phyloP scores from a whole-genome alignment of 352 stramenopile genomes.

The Phytophthora brassicae region DNA sequence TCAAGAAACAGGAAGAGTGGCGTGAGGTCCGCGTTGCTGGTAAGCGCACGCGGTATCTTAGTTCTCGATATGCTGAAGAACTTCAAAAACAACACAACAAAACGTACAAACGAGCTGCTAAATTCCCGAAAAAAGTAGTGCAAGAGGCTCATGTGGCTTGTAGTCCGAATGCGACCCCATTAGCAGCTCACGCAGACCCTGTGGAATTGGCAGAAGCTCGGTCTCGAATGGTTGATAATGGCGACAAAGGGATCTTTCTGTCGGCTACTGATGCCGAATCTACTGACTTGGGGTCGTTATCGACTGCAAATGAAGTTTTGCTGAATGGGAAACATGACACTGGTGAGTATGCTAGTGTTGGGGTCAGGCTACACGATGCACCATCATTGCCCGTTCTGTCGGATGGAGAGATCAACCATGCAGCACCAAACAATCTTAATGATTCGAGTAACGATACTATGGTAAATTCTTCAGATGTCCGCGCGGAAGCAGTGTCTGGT shows the following conservation, averaged over 20 bases:
- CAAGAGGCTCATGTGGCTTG: background rate
- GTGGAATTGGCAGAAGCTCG: background rate
- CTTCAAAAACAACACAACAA: slow-evolving; percentile 25
- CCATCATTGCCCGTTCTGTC: background rate
- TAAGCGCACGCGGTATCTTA: slow-evolving; percentile 58
- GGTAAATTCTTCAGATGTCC: background rate
- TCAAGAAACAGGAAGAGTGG: slow-evolving; percentile 48
- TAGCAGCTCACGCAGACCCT: background rate
- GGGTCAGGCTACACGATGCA: slow-evolving; percentile 6
- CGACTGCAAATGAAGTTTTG: background rate
- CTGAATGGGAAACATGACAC: background rate
- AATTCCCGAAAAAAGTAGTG: slow-evolving; percentile 11
- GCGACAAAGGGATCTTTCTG: background rate
- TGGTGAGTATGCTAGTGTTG: background rate
- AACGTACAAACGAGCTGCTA: slow-evolving; percentile 20
- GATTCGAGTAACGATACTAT: background rate
- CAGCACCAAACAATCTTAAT: background rate
- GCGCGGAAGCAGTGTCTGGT: background rate
- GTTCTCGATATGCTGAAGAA: slow-evolving; percentile 39
- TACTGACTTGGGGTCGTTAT: background rate
- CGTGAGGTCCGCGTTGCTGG: slow-evolving; percentile 45
- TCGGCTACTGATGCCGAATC: background rate
- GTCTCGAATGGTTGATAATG: background rate
- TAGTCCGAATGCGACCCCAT: background rate
- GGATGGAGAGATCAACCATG: slow-evolving; percentile 4